phyloP scores from a whole-genome alignment of 1,284 basidiomycete genomes.

The Trichosporon ovoides region DNA sequence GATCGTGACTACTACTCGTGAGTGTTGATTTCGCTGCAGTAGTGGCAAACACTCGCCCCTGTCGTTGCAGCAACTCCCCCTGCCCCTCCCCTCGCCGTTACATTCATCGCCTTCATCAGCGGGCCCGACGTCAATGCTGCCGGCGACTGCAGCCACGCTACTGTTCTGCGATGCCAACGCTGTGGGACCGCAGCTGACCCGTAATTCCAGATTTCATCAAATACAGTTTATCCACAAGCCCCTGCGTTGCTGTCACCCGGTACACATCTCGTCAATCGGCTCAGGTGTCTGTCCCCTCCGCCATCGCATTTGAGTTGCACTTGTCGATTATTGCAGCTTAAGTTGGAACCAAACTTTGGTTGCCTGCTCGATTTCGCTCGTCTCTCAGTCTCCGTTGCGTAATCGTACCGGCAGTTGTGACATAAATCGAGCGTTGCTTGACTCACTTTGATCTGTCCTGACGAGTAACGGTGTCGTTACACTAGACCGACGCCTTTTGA shows the following conservation, averaged over 20 bases:
- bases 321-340: background rate
- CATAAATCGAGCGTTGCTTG: background rate
- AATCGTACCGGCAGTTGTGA: slow-evolving; percentile 1
- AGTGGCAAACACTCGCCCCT: background rate
- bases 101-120: background rate
- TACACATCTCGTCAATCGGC: background rate
- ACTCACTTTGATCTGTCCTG: background rate
- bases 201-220: slow-evolving; percentile 2
- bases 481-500: too few species aligned
- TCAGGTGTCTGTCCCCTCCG: background rate
- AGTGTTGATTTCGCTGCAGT: background rate
- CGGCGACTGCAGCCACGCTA: background rate
- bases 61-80: background rate
- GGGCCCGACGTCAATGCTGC: background rate
- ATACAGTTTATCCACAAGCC: slow-evolving; percentile 1
- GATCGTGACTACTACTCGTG: background rate
- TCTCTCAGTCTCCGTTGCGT: background rate
- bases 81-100: background rate
- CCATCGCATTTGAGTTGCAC: slow-evolving; percentile 1
- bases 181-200: background rate
- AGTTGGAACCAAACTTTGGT: slow-evolving; percentile 4
- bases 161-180: background rate
- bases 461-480: background rate
- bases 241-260: background rate
- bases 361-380: background rate